A percentile compares a stretch with the other conserved stretches of the same genome.
phyloP scores from a whole-genome alignment of 2,329 filamentous ascomycete genomes.

The Ophiostoma angusticollis region DNA sequence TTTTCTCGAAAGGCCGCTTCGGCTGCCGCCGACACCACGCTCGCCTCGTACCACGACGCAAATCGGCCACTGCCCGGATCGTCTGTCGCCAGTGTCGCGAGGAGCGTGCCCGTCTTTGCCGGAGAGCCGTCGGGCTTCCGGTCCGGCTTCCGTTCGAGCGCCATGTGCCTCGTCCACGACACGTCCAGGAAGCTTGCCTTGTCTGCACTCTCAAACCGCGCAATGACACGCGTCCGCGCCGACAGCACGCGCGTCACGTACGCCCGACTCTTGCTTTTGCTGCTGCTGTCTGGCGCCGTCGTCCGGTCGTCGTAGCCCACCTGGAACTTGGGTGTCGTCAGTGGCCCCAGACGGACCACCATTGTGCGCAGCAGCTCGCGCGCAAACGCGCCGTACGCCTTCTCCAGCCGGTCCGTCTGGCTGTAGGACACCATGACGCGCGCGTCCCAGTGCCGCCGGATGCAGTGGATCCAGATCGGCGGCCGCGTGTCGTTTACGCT shows the following conservation, averaged over 20 bases:
- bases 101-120: slow-evolving; percentile 5
- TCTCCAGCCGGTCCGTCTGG: slow-evolving; percentile 12
- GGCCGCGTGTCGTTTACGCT: slow-evolving; percentile 8
- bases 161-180: slow-evolving; percentile 15
- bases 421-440: slow-evolving; percentile 16
- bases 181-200: slow-evolving; percentile 15
- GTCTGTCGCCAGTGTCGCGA: slow-evolving; percentile 6
- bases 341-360: slow-evolving; percentile 10
- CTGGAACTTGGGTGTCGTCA: slow-evolving; percentile 8
- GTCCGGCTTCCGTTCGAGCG: slow-evolving; percentile 7
- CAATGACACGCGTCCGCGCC: slow-evolving; percentile 12
- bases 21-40: slow-evolving; percentile 16
- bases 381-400: slow-evolving; percentile 16
- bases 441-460: slow-evolving; percentile 21
- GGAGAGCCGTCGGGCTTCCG: not conserved
- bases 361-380: slow-evolving; percentile 16
- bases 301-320: slow-evolving; percentile 8
- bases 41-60: slow-evolving; percentile 20
- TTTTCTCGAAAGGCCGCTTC: slow-evolving; percentile 18
- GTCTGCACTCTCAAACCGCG: slow-evolving; percentile 10
- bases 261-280: not conserved
- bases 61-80: slow-evolving; percentile 12
- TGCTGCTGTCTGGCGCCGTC: too few species aligned
- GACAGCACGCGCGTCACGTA: slow-evolving; percentile 8
- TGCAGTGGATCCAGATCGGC: slow-evolving; percentile 19